These are phyloP conservation scores for Hemisphaericaspora lyxosophila DNA, from an alignment of 1,139 yeast genomes.

Conservation along the genomic window DNA sequence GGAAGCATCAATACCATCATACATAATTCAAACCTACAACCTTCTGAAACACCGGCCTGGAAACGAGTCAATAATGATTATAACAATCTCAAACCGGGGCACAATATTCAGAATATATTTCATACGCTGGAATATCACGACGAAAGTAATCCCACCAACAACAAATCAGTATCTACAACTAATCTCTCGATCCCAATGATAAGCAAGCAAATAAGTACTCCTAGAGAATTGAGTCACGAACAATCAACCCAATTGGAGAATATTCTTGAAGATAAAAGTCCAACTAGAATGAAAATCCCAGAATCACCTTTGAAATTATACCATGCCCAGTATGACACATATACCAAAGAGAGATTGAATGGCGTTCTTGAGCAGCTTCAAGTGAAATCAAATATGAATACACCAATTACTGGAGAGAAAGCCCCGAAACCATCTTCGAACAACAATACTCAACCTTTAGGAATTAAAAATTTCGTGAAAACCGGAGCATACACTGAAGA, in stretches of 20 bases:
- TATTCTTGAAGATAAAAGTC: conserved; percentile 19
- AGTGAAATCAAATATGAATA: conserved; percentile 16
- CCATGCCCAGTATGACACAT: conserved; percentile 42
- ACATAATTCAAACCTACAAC: conserved; percentile 28
- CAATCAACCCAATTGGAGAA: conserved; percentile 19
- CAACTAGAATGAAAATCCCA: conserved; percentile 19
- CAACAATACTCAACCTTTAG: not conserved
- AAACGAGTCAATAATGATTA: conserved; percentile 31
- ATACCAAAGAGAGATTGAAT: conserved; percentile 37
- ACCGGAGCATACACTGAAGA: conserved; percentile 35
- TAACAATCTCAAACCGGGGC: conserved; percentile 27
- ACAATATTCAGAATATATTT: conserved; percentile 36
- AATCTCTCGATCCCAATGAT: conserved; percentile 35
- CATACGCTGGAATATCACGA: conserved; percentile 16
- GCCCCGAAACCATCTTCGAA: not conserved
- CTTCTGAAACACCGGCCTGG: conserved; percentile 40
- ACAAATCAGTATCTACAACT: conserved; percentile 25
- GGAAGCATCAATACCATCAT: conserved; percentile 35
- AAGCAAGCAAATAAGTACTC: conserved; percentile 5
- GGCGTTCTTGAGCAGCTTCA: conserved; percentile 32
- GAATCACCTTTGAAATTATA: conserved; percentile 44
- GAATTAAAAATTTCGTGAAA: conserved; percentile 32
- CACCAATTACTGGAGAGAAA: conserved; percentile 10
- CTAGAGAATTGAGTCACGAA: conserved; percentile 21
- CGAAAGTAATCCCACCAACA: conserved; percentile 10